A percentile compares a stretch with the other conserved stretches of the same genome.
These are phyloP conservation scores for Chrysanthemum lavandulifolium DNA, from an alignment of 129 eudicot genomes.

Conservation along the genomic window DNA sequence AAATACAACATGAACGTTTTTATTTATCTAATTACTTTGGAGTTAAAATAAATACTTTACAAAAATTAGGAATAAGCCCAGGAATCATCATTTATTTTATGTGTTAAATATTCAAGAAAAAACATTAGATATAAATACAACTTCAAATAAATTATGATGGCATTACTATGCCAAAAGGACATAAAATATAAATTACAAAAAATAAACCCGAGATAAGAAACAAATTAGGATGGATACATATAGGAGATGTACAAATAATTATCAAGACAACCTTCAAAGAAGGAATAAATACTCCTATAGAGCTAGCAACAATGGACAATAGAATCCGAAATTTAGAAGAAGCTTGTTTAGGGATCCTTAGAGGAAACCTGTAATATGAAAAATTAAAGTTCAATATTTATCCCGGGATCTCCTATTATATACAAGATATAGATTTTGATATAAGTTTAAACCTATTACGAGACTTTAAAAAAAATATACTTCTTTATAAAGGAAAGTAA, in stretches of 20 bases:
- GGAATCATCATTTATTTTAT: not conserved
- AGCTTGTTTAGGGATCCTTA: not conserved
- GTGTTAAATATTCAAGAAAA: not conserved
- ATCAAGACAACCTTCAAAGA: not conserved
- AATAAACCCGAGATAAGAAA: not conserved
- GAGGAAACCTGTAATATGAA: constrained; percentile 7
- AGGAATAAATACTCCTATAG: no score
- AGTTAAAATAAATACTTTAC: not conserved
- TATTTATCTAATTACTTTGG: not conserved
- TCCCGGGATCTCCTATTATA: not conserved
- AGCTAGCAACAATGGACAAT: no score
- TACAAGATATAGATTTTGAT: constrained; percentile 3
- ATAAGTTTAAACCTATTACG: not conserved
- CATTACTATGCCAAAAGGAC: not conserved
- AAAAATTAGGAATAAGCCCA: not conserved
- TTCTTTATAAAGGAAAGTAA: not conserved
- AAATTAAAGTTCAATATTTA: constrained; percentile 18
- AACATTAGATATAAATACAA: not conserved
- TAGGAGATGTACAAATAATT: not conserved
- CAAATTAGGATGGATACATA: not conserved
- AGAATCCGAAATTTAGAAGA: no score
- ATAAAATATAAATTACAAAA: not conserved
- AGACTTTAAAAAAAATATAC: not conserved
- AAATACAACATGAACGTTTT: not conserved
- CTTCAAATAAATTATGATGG: not conserved